Percentiles rank a stretch among this genome's conserved stretches.
Conservation (phyloP, 2,329 filamentous ascomycete species). For the Neonectria neomacrospora region DNA sequence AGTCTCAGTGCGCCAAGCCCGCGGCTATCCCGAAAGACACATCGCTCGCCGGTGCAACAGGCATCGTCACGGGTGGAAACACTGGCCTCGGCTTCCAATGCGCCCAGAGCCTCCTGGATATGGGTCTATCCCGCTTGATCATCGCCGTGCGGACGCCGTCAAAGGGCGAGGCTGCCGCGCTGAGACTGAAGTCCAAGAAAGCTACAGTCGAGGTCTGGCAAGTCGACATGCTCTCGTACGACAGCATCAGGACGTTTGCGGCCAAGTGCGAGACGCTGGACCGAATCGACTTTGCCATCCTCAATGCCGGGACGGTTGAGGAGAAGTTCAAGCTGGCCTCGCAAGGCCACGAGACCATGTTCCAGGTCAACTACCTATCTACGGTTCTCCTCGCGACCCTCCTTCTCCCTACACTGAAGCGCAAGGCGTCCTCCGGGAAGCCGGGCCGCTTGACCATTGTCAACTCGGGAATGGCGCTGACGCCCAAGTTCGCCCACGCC, state of each 20-base stretch:
- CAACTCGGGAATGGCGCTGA: conserved; percentile 43
- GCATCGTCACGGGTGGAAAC: conserved; percentile 63
- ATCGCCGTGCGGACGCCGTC: conserved; percentile 57
- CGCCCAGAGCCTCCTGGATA: conserved; percentile 52
- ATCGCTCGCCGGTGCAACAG: conserved; percentile 50
- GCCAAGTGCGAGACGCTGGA: conserved; percentile 48
- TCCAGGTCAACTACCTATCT: conserved; percentile 56
- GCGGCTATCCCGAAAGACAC: conserved; percentile 34
- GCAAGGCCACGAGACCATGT: conserved; percentile 52
- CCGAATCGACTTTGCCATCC: conserved; percentile 56
- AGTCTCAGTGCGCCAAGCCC: conserved; percentile 44
- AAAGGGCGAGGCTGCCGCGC: conserved; percentile 55
- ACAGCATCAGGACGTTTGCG: conserved; percentile 57
- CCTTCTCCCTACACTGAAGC: conserved; percentile 49
- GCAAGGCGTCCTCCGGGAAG: conserved; percentile 33
- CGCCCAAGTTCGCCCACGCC: conserved; percentile 40
- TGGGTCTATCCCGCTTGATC: conserved; percentile 56
- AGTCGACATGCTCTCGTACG: conserved; percentile 60
- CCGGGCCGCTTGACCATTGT: conserved; percentile 47
- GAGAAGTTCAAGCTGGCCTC: conserved; percentile 37
- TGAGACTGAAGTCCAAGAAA: conserved; percentile 33
- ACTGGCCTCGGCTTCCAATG: conserved; percentile 60
- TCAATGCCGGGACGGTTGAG: conserved; percentile 57
- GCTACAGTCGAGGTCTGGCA: conserved; percentile 60
- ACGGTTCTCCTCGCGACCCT: conserved; percentile 49